phyloP scores from a whole-genome alignment of 768 basidiomycete species.

The Kwoniella dendrophila region DNA sequence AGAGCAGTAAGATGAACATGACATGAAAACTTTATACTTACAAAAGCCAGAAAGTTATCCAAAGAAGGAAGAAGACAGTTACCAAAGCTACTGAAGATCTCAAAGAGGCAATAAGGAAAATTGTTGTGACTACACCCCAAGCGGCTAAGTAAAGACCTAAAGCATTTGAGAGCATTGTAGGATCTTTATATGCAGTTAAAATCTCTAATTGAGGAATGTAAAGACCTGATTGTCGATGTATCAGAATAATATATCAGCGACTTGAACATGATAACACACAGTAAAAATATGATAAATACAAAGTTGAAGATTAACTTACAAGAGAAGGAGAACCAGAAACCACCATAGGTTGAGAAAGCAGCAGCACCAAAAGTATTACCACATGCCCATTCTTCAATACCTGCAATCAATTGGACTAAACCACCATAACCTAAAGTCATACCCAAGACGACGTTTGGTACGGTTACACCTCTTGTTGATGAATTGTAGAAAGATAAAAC shows the following conservation, averaged over 20 bases:
- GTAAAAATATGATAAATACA: no score
- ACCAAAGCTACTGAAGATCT: slow-evolving; percentile 62
- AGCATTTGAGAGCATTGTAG: slow-evolving; percentile 37
- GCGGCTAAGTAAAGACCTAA: slow-evolving; percentile 47
- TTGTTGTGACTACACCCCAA: slow-evolving; percentile 49
- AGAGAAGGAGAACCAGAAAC: slow-evolving; percentile 53
- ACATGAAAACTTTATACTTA: slow-evolving; percentile 17
- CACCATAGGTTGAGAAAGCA: slow-evolving; percentile 53
- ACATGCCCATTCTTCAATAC: slow-evolving; percentile 64
- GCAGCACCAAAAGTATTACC: slow-evolving; percentile 57
- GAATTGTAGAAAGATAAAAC: slow-evolving; percentile 55
- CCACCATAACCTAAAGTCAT: slow-evolving; percentile 87
- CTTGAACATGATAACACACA: no score
- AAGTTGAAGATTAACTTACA: no score
- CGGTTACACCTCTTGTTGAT: slow-evolving; percentile 34
- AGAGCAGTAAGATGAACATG: not conserved
- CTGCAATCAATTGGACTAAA: slow-evolving; percentile 79
- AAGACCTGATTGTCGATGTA: no score
- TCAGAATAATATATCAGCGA: no score
- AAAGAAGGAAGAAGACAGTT: slow-evolving; percentile 63
- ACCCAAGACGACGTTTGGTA: slow-evolving; percentile 59
- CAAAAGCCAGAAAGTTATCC: slow-evolving; percentile 59
- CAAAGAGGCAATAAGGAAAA: slow-evolving; percentile 60
- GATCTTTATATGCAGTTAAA: slow-evolving; percentile 31
- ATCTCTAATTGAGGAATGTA: slow-evolving; percentile 51